phyloP scores from a whole-genome alignment of 108 stramenopile species.

The Skeletonema potamos region DNA sequence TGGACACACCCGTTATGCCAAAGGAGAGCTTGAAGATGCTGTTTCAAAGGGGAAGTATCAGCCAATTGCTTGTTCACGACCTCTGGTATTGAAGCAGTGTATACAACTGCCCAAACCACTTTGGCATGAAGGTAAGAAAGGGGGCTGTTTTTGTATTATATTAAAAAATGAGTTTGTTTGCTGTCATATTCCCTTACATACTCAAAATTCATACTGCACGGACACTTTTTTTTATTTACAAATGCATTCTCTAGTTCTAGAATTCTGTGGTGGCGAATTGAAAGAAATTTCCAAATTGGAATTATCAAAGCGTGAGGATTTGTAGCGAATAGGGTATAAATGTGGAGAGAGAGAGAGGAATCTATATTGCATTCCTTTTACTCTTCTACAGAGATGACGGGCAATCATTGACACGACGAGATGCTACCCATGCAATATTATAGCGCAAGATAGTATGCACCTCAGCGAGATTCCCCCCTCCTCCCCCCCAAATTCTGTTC shows the following conservation, averaged over 20 bases:
- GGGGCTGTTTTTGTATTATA: not conserved
- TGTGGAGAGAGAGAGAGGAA: too few relatives aligned
- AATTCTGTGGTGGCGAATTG: constrained; percentile 74
- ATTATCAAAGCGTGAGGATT: constrained; percentile 64
- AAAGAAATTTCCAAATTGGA: constrained; percentile 69
- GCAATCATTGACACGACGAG: too few relatives aligned
- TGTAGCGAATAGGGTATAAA: constrained; percentile 19
- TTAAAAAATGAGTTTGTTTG: too few relatives aligned
- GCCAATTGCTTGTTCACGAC: constrained; percentile 73
- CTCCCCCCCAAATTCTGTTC: too few relatives aligned
- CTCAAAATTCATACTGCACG: too few relatives aligned
- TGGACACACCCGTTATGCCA: constrained; percentile 57
- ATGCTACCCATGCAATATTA: too few relatives aligned
- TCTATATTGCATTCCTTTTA: too few relatives aligned
- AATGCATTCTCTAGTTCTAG: constrained; percentile 48
- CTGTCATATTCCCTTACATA: too few relatives aligned
- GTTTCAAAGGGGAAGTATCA: constrained; percentile 67
- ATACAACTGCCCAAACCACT: constrained; percentile 82
- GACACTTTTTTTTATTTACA: too few relatives aligned
- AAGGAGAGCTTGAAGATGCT: constrained; percentile 51
- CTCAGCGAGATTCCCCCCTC: too few relatives aligned
- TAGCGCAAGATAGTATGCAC: too few relatives aligned
- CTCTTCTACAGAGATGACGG: too few relatives aligned
- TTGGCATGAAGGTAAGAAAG: constrained; percentile 79
- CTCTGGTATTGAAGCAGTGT: constrained; percentile 84